Percentiles rank a stretch among this genome's conserved stretches.
Evolutionary conservation across 768 basidiomycete genomes (phyloP).

Genomic region (Chalciporus sphaerocephalus): DNA sequence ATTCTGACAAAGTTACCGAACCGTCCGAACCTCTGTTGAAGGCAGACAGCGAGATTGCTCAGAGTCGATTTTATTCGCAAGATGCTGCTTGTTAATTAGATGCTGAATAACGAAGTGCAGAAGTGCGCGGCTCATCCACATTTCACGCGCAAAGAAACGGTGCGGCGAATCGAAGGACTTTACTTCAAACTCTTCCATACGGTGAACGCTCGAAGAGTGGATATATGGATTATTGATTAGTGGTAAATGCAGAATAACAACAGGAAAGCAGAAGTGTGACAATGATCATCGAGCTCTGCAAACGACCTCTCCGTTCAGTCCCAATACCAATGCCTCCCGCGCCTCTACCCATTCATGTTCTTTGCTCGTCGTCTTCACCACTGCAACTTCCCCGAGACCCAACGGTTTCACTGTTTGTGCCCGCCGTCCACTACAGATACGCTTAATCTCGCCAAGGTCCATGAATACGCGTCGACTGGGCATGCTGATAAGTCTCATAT

Average conservation of each 20-base stretch:
- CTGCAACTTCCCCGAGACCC: slow-evolving; percentile 88
- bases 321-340: slow-evolving; percentile 79
- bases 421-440: slow-evolving; percentile 77
- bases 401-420: slow-evolving; percentile 79
- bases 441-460: slow-evolving; percentile 63
- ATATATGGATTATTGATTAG: slow-evolving; percentile 1
- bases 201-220: neutral
- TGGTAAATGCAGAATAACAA: neutral
- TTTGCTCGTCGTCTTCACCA: slow-evolving; percentile 68
- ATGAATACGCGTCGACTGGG: slow-evolving; percentile 81
- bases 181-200: neutral
- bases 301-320: slow-evolving; percentile 79
- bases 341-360: slow-evolving; percentile 89
- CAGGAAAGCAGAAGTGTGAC: neutral
- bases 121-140: neutral
- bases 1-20: too few relatives aligned
- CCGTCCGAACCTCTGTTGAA: too few relatives aligned
- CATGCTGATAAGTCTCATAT: slow-evolving; percentile 79
- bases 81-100: too few relatives aligned
- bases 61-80: too few relatives aligned
- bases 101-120: neutral
- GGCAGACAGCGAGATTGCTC: too few relatives aligned
- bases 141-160: neutral
- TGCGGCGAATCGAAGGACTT: neutral
- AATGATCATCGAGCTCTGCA: slow-evolving; percentile 62